Conservation (phyloP, 2,329 filamentous ascomycete species). For the Trichoderma sp. region DNA sequence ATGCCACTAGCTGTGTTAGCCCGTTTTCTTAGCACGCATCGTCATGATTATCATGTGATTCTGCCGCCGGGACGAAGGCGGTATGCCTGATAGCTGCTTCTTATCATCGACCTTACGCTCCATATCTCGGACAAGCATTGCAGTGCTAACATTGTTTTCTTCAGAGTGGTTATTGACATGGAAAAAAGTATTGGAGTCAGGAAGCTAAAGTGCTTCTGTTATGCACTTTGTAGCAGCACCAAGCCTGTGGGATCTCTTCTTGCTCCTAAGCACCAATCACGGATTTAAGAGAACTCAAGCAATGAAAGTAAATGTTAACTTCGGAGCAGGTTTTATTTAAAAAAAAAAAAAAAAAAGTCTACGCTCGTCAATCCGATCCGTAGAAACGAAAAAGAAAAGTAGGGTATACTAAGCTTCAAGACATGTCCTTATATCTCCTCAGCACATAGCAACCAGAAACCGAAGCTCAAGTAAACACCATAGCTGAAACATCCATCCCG, state of each 20-base stretch:
- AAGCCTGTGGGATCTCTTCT: too few relatives aligned
- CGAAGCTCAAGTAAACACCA: background rate
- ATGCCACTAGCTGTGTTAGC: background rate
- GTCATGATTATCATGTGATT: constrained; percentile 18
- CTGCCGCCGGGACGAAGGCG: constrained; percentile 14
- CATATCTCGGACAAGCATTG: too few relatives aligned
- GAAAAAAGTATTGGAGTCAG: too few relatives aligned
- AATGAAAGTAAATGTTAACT: too few relatives aligned
- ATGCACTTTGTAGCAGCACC: too few relatives aligned
- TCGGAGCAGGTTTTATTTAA: too few relatives aligned
- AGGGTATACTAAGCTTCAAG: background rate
- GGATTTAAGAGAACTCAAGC: too few relatives aligned
- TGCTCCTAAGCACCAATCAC: too few relatives aligned
- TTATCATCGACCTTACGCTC: background rate
- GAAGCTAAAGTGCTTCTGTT: too few relatives aligned
- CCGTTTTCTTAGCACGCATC: constrained; percentile 3
- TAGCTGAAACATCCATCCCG: background rate
- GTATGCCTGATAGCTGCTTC: background rate
- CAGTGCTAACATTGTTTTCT: background rate
- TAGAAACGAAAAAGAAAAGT: background rate
- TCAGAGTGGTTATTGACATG: too few relatives aligned
- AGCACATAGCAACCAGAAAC: background rate
- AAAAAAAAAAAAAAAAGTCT: background rate
- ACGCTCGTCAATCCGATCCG: background rate
- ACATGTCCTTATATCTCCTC: background rate